Percentiles rank a stretch among this genome's conserved stretches.
These are phyloP conservation scores for Colletotrichum truncatum DNA, from an alignment of 2,329 filamentous ascomycete species.

Conservation along the genomic window DNA sequence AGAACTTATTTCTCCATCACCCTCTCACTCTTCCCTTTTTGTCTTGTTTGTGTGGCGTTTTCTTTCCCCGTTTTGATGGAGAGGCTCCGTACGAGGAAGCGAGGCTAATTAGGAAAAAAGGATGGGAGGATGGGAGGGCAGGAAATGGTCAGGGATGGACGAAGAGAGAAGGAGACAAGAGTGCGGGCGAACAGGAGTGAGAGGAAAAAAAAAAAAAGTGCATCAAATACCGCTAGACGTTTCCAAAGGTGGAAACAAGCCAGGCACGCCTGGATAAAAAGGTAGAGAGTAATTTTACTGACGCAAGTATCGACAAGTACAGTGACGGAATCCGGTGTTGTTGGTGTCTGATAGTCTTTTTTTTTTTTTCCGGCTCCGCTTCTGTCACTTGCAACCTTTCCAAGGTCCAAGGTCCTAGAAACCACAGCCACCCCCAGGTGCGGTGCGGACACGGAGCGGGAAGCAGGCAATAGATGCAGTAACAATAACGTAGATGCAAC, in stretches of 20 bases:
- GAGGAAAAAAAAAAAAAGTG: neutral
- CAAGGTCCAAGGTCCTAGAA: neutral
- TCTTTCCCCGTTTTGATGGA: neutral
- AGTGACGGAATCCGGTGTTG: neutral
- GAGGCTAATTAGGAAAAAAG: neutral
- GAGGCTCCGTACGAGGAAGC: neutral
- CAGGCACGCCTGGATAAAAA: neutral
- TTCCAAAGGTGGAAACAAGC: constrained; percentile 1
- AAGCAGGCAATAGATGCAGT: constrained; percentile 15
- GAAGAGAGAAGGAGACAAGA: neutral
- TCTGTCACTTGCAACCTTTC: constrained; percentile 2
- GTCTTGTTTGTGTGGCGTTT: neutral
- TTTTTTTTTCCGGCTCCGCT: neutral
- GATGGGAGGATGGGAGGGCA: too few relatives aligned
- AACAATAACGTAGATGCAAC: constrained; percentile 9
- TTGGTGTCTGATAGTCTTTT: too few relatives aligned
- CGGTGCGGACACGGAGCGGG: constrained; percentile 13
- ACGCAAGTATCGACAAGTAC: neutral
- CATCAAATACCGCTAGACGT: neutral
- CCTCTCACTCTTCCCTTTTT: too few relatives aligned
- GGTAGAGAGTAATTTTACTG: neutral
- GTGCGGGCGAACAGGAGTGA: neutral
- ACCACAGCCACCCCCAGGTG: constrained; percentile 11
- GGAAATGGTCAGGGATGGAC: neutral
- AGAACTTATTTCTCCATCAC: neutral